A percentile compares a stretch with the other conserved stretches of the same genome.
These are phyloP conservation scores for Periglandula ipomoeae DNA, from an alignment of 2,329 filamentous ascomycete species.

Conservation along the genomic window DNA sequence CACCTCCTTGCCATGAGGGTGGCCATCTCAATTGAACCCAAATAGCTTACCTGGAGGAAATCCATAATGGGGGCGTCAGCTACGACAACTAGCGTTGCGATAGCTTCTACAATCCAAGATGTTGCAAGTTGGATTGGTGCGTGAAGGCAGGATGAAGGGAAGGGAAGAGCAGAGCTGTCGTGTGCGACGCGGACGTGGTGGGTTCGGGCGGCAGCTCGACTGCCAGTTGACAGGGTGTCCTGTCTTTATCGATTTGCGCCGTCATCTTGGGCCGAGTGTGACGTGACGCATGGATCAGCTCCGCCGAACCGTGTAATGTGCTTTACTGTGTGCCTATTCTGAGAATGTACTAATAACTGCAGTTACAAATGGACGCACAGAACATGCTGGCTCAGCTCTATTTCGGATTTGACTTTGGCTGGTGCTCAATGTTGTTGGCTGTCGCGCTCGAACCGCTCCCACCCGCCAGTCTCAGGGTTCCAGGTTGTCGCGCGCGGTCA, in stretches of 20 bases:
- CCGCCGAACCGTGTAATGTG: too few relatives aligned
- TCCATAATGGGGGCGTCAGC: slow-evolving; percentile 27
- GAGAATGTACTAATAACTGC: too few relatives aligned
- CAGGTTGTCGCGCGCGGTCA: too few relatives aligned
- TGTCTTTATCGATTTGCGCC: slow-evolving; percentile 1
- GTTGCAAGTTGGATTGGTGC: not conserved
- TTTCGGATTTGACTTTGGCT: too few relatives aligned
- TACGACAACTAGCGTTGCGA: slow-evolving; percentile 1
- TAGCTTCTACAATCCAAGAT: slow-evolving; percentile 2
- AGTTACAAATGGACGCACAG: too few relatives aligned
- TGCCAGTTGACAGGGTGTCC: not conserved
- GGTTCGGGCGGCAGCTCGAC: not conserved
- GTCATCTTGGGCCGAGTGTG: not conserved
- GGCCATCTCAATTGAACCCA: not conserved
- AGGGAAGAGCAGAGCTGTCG: not conserved
- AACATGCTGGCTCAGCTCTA: too few relatives aligned
- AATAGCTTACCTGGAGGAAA: slow-evolving; percentile 32
- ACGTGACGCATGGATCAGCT: too few relatives aligned
- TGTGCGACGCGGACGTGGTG: not conserved
- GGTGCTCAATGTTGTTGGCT: too few relatives aligned
- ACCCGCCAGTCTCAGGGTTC: too few relatives aligned
- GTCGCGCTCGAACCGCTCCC: too few relatives aligned
- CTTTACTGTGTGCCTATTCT: too few relatives aligned
- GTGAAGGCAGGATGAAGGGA: not conserved
- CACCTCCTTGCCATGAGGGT: not conserved